phyloP scores from a whole-genome alignment of 164 flowering plant species.

The Vitis rupestris region DNA sequence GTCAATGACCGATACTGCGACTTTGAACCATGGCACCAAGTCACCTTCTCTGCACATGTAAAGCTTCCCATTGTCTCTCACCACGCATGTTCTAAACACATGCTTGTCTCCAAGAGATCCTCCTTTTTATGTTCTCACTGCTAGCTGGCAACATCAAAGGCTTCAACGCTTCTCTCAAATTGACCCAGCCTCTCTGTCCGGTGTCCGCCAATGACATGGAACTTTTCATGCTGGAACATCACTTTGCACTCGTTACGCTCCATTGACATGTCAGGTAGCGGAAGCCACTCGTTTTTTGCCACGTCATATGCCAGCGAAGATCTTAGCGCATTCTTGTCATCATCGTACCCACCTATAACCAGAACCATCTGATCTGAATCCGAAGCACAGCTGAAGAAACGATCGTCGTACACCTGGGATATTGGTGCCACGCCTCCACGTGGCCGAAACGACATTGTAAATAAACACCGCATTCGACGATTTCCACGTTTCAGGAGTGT shows the following conservation, averaged over 20 bases:
- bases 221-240: not conserved
- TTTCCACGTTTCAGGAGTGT: not conserved
- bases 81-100: no score
- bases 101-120: no score
- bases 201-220: not conserved
- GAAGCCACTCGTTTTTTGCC: not conserved
- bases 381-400: no score
- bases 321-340: not conserved
- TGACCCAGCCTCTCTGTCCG: not conserved
- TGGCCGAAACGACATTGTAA: not conserved
- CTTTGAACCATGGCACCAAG: no score
- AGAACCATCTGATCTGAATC: not conserved
- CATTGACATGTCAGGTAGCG: not conserved
- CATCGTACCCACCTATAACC: not conserved
- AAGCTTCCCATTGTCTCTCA: no score
- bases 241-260: constrained; percentile 2
- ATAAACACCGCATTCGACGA: not conserved
- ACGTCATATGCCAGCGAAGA: not conserved
- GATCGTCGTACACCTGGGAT: no score
- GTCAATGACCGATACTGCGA: no score
- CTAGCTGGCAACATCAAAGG: not conserved
- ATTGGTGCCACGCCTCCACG: not conserved
- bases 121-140: not conserved
- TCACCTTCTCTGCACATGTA: no score
- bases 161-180: not conserved